phyloP scores from a whole-genome alignment of 164 flowering plant genomes.

The Hamamelis virginiana region DNA sequence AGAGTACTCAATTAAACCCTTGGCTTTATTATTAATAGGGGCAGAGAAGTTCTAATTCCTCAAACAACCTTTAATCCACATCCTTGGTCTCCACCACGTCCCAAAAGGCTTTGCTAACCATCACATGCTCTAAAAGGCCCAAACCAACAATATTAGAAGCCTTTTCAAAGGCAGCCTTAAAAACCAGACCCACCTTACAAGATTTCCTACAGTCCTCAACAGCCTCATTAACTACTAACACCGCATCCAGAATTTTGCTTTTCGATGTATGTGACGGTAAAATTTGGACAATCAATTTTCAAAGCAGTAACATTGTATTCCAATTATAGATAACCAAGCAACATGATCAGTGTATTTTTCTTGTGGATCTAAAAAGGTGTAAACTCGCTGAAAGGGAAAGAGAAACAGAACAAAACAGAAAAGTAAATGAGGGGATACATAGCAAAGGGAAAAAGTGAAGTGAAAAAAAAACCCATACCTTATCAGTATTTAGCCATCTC shows the following conservation, averaged over 20 bases:
- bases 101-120: too few relatives aligned
- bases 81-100: too few relatives aligned
- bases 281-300: not conserved
- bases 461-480: slow-evolving; percentile 50
- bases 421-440: not conserved
- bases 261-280: not conserved
- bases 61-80: too few relatives aligned
- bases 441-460: not conserved
- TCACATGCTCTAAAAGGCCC: too few relatives aligned
- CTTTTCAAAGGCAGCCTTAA: too few relatives aligned
- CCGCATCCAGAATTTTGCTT: not conserved
- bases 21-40: too few relatives aligned
- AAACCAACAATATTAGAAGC: too few relatives aligned
- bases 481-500: slow-evolving; percentile 85
- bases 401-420: not conserved
- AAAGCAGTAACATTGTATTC: not conserved
- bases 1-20: too few relatives aligned
- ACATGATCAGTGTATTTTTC: not conserved
- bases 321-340: not conserved
- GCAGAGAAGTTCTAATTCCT: too few relatives aligned
- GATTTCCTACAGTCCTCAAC: too few relatives aligned
- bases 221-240: too few relatives aligned
- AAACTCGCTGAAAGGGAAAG: not conserved
- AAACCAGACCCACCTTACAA: too few relatives aligned
- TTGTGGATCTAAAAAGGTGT: not conserved